Percentiles rank a stretch among this genome's conserved stretches.
Conservation (phyloP, 768 basidiomycete species). For the Russula vinacea region DNA sequence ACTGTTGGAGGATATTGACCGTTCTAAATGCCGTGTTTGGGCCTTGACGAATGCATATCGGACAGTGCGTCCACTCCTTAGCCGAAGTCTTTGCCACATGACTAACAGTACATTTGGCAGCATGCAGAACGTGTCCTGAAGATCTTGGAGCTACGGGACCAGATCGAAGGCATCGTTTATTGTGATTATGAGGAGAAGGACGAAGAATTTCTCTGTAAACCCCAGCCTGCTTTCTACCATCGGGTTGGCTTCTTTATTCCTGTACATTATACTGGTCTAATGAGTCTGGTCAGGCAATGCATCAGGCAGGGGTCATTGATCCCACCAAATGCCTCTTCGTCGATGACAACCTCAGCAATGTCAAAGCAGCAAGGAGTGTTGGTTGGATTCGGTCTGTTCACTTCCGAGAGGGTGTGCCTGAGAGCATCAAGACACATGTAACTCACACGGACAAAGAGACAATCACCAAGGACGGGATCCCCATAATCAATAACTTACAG, state of each 20-base stretch:
- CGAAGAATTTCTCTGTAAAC: conserved; percentile 74
- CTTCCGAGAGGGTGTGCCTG: conserved; percentile 67
- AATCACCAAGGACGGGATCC: conserved; percentile 46
- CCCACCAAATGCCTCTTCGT: conserved; percentile 73
- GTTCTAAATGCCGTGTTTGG: conserved; percentile 76
- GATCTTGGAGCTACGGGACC: conserved; percentile 69
- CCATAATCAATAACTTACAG: conserved; percentile 55
- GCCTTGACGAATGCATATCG: conserved; percentile 83
- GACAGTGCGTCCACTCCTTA: conserved; percentile 44
- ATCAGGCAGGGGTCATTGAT: conserved; percentile 56
- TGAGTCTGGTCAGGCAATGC: conserved; percentile 55
- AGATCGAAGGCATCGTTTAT: conserved; percentile 69
- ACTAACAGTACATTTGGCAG: conserved; percentile 39
- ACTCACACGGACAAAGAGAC: conserved; percentile 45
- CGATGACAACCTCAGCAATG: conserved; percentile 71
- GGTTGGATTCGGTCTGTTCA: conserved; percentile 76
- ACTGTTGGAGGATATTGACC: conserved; percentile 76
- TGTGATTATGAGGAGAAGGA: conserved; percentile 68
- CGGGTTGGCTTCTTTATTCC: conserved; percentile 42
- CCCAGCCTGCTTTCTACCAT: conserved; percentile 67
- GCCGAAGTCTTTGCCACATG: no score
- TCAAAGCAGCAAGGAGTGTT: conserved; percentile 58
- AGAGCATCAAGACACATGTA: conserved; percentile 56
- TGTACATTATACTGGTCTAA: not conserved
- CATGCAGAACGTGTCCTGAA: conserved; percentile 77